Evolutionary conservation across 768 basidiomycete species (phyloP).

Genomic region (Lactarius akahatsu): DNA sequence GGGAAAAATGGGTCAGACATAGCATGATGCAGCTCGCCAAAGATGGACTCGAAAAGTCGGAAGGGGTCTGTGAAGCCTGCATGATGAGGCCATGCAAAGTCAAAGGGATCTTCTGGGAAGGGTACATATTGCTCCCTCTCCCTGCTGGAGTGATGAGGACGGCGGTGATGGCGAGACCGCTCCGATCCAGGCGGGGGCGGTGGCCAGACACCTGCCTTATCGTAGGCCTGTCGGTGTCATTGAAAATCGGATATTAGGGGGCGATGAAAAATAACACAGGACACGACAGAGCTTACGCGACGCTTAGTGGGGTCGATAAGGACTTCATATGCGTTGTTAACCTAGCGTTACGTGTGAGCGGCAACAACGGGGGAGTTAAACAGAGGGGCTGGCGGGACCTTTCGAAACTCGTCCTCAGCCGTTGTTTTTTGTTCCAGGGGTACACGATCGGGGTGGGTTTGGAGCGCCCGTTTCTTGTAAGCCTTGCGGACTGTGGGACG

Average conservation of each 20-base stretch:
- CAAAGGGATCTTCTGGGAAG: constrained; percentile 26
- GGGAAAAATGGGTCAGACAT: constrained; percentile 40
- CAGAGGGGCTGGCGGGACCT: constrained; percentile 36
- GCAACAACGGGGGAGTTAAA: not conserved
- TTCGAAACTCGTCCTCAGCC: constrained; percentile 59
- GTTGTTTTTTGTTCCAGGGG: constrained; percentile 55
- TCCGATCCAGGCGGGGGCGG: constrained; percentile 43
- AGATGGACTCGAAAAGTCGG: constrained; percentile 68
- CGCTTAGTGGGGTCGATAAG: constrained; percentile 62
- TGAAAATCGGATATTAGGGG: constrained; percentile 10
- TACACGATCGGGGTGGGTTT: constrained; percentile 76
- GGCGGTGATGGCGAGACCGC: constrained; percentile 17
- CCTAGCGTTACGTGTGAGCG: constrained; percentile 40
- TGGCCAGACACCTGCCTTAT: constrained; percentile 72
- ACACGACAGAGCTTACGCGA: constrained; percentile 39
- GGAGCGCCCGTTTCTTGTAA: constrained; percentile 69
- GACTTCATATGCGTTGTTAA: constrained; percentile 79
- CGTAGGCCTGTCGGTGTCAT: constrained; percentile 51
- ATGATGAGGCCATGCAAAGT: constrained; percentile 43
- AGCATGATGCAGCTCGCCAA: constrained; percentile 39
- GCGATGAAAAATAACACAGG: not conserved
- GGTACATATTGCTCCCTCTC: constrained; percentile 10
- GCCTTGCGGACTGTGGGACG: constrained; percentile 62
- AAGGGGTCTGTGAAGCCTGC: constrained; percentile 73
- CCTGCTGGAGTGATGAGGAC: constrained; percentile 17